Evolutionary conservation across 179 eudicot species (phyloP), one percentile per base, ranked within the genome.

Genomic region (Camellia oleifera): DNA sequence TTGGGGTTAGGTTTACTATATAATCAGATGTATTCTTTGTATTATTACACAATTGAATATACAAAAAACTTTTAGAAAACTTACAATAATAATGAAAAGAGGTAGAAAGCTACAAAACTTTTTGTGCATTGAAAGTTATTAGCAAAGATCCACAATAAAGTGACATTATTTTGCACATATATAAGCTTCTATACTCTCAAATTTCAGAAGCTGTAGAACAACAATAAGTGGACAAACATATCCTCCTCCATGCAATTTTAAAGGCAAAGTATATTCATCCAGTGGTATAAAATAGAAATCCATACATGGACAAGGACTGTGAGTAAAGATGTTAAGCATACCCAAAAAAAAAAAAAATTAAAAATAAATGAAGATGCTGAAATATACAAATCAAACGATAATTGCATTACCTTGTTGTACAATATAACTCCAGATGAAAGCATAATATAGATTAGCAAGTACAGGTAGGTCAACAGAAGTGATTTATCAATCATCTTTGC

Each of bases 351-450:
- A 17, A 4, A 50, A 52, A 17, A 52, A 23, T 42, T 14, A 50
- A 20, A 52, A 69, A 20, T 17, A 54, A 42, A 14, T 72, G 52
- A 72, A 76, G 63, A 65, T 65, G 54, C 65, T 45, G 50, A 45
- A 4, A 67, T 40, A 68, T 2, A 67, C 20, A 48, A 17, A 32
- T 18, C 23, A 50, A 13, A 48, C 40, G 46, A 52, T 17, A 58
- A 52, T 18, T 73, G 26, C 64, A 62, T 80, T 86, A 93, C 98
- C 92, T 93, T 93, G 86, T 93, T 93, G 88, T 93, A 93, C 56
- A 92, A 81, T 77, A 93, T 93, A 82, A 93, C 98, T 75, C 97
- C 98, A n/a, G 98, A 93, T 4, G 98, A 93, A 50, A 93, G 91
- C 74, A 88, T 72, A 78, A 93, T 89, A 87, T 93, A 93, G 74